Evolutionary conservation across 2,329 filamentous ascomycete genomes (phyloP).

Genomic region (Atkinsonella hypoxylon): DNA sequence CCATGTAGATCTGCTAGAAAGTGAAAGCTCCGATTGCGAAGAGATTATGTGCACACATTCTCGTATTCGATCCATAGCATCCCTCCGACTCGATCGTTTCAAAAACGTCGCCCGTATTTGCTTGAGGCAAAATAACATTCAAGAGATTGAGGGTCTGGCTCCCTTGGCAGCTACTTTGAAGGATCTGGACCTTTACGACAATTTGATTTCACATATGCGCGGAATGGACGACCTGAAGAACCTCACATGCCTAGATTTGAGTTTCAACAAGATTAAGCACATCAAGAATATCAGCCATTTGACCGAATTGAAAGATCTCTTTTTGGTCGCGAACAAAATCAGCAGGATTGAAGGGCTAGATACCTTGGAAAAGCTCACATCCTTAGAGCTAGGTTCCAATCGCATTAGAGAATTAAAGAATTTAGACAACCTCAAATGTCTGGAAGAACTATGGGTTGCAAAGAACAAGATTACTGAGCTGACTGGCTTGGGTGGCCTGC

Average conservation of each 20-base stretch:
- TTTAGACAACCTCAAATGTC: constrained; percentile 58
- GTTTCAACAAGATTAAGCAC: constrained; percentile 99
- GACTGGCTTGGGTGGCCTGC: constrained; percentile 59
- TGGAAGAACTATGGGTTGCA: constrained; percentile 88
- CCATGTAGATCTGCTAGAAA: constrained; percentile 44
- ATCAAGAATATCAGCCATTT: constrained; percentile 81
- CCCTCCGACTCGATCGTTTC: constrained; percentile 76
- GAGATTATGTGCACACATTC: constrained; percentile 89
- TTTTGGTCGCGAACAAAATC: constrained; percentile 93
- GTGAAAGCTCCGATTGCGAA: constrained; percentile 48
- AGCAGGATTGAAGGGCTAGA: constrained; percentile 75
- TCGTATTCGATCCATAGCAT: constrained; percentile 65
- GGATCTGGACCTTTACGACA: constrained; percentile 94
- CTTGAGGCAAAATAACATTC: constrained; percentile 84
- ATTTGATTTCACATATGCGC: constrained; percentile 77
- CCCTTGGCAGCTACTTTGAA: constrained; percentile 53
- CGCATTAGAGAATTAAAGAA: constrained; percentile 81
- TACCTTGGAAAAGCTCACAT: constrained; percentile 59
- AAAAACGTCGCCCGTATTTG: constrained; percentile 64
- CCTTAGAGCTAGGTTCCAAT: constrained; percentile 87
- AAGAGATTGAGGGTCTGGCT: constrained; percentile 63
- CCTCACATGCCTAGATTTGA: constrained; percentile 74
- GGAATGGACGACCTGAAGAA: constrained; percentile 68
- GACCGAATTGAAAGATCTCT: constrained; percentile 68
- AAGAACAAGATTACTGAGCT: constrained; percentile 94